These are phyloP conservation scores for Pseudoturritis turrita DNA, from an alignment of 345 rosid species.

Conservation along the genomic window DNA sequence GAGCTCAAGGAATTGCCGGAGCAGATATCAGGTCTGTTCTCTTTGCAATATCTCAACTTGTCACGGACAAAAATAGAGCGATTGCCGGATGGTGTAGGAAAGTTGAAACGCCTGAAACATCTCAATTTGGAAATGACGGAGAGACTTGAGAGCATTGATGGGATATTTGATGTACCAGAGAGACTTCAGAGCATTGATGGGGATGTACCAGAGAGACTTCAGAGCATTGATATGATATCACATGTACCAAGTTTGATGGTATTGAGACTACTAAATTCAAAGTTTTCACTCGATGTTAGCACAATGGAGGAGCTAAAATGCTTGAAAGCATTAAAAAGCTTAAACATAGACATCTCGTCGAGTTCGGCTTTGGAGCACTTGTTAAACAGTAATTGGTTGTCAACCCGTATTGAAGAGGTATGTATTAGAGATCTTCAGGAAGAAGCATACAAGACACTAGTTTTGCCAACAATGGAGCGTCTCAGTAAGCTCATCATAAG, in stretches of 20 bases:
- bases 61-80: not conserved
- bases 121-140: not conserved
- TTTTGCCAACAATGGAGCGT: not conserved
- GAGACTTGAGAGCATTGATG: not conserved
- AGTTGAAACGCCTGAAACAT: not conserved
- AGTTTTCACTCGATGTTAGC: not conserved
- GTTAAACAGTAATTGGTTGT: not conserved
- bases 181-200: not conserved
- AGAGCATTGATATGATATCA: not conserved
- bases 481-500: conserved; percentile 5
- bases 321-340: not conserved
- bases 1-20: conserved; percentile 3
- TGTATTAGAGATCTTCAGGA: not conserved
- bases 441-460: not conserved
- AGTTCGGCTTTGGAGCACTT: not conserved
- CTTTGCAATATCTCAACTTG: conserved; percentile 13
- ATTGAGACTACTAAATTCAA: not conserved
- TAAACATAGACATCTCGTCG: not conserved
- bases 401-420: not conserved
- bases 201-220: not conserved
- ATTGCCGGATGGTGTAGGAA: not conserved
- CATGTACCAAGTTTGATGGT: not conserved
- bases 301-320: not conserved
- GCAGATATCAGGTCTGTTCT: not conserved
- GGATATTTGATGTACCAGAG: not conserved